A percentile compares a stretch with the other conserved stretches of the same genome.
Conservation (phyloP, 306 rosid species). For the Trichosanthes cucumerina region DNA sequence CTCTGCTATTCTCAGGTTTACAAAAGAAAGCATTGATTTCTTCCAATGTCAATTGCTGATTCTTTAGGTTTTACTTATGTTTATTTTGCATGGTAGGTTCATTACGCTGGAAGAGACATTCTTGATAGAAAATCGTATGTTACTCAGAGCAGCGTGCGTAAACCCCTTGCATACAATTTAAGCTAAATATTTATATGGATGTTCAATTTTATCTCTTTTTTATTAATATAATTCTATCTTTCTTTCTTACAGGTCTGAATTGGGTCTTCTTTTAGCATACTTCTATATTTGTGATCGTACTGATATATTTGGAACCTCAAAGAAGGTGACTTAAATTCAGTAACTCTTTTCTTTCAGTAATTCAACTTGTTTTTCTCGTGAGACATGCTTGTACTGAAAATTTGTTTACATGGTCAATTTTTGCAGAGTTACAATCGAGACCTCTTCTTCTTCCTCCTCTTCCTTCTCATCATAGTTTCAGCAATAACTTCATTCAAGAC, state of each 20-base stretch:
- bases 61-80: conserved; percentile 14
- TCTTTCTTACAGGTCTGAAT: conserved; percentile 53
- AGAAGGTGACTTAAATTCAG: conserved; percentile 34
- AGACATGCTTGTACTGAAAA: too few species aligned
- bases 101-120: conserved; percentile 63
- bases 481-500: conserved; percentile 72
- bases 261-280: conserved; percentile 64
- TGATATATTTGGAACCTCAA: conserved; percentile 58
- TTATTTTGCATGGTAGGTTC: conserved; percentile 43
- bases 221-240: conserved; percentile 2
- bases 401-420: conserved; percentile 14
- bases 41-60: neutral
- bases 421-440: conserved; percentile 94
- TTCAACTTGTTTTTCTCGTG: too few species aligned
- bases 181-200: neutral
- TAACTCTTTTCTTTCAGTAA: neutral
- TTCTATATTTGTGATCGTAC: conserved; percentile 85
- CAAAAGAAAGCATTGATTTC: neutral
- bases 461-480: conserved; percentile 82
- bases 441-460: conserved; percentile 72
- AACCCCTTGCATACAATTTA: conserved; percentile 6
- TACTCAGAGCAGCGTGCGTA: conserved; percentile 90
- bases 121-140: conserved; percentile 76
- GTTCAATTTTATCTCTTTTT: neutral
- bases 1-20: conserved; percentile 53